Base-by-base conservation (phyloP, 768 basidiomycete genomes). In the Boletus rex-veris region DNA sequence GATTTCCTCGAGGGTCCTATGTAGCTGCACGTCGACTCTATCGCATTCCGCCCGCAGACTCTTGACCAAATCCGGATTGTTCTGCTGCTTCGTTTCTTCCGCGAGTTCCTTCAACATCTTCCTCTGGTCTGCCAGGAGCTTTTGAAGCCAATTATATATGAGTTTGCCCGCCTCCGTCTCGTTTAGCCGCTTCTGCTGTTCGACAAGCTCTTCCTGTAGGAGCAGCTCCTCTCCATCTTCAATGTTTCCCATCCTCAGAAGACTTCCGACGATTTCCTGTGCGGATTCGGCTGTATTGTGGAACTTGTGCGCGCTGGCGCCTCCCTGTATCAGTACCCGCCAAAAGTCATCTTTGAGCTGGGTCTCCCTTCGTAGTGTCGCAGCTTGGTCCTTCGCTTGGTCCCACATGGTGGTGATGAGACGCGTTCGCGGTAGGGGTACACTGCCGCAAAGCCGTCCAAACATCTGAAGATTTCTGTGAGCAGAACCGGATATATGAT, bases 341-440 rank as follows among this genome's bases (percentile, higher is more conserved):
- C 63, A 78, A 49, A 70, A 76, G 0, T 60, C 52, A 1, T 1
- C 0, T 6, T 21, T 55, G 26, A 75, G 66, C 42, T 74, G 54
- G 0, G 16, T 10, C 43, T 74, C 71, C 24, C 53, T 54, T 2
- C 26, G 45, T 10, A 49, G 53, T n/a, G 41, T 57, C 11, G 54
- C 11, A 1, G 14, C 11, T 5, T 1, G 30, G 33, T 67, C 67
- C 19, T 45, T 64, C 11, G 61, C 65, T 1, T 8, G 33, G 42
- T 65, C 64, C 75, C 74, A 76, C 69, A 72, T 74, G 2, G 71
- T 75, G 1, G 74, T 76, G n/a, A 70, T 61, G 12, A 77, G 55
- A 18, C 67, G 57, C 7, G 72, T 62, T n/a, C 71, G 72, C 35
- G 16, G 58, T 26, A 71, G 48, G 8, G 67, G 60, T 5, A 56